phyloP scores from a whole-genome alignment of 129 eudicot species.

The Helianthus tuberosus region DNA sequence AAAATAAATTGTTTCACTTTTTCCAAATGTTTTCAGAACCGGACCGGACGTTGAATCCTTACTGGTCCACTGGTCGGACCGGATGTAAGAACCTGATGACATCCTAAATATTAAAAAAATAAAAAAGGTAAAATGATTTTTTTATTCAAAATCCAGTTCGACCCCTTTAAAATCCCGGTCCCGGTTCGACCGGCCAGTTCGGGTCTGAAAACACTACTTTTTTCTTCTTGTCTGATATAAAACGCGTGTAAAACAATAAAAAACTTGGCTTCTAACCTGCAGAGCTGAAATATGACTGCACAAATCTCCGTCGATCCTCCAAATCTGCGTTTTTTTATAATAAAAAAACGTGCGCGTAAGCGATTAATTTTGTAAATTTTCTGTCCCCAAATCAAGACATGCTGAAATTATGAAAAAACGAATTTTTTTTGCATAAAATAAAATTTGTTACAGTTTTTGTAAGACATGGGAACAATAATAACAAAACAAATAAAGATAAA shows the following conservation, averaged over 20 bases:
- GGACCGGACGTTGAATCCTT: too few species aligned
- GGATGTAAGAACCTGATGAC: too few species aligned
- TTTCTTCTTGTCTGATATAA: background rate
- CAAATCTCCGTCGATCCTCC: conserved; percentile 76
- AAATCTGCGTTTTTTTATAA: conserved; percentile 34
- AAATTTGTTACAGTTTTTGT: background rate
- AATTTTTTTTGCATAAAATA: background rate
- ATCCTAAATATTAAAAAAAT: too few species aligned
- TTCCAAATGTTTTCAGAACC: too few species aligned
- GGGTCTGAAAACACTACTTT: background rate
- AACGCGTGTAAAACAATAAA: background rate
- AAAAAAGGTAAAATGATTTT: too few species aligned
- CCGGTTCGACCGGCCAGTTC: too few species aligned
- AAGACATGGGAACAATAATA: background rate
- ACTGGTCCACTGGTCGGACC: too few species aligned
- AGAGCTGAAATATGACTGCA: conserved; percentile 56
- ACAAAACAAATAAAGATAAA: background rate
- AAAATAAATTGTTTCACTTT: too few species aligned
- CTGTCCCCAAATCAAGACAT: background rate
- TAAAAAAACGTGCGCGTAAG: background rate
- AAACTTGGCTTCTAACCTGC: conserved; percentile 50
- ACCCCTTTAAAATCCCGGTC: too few species aligned
- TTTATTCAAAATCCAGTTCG: too few species aligned
- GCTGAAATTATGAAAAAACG: background rate
- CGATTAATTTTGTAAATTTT: background rate